Base-by-base conservation (phyloP, 306 rosid species). In the Citrullus mucosospermus region DNA sequence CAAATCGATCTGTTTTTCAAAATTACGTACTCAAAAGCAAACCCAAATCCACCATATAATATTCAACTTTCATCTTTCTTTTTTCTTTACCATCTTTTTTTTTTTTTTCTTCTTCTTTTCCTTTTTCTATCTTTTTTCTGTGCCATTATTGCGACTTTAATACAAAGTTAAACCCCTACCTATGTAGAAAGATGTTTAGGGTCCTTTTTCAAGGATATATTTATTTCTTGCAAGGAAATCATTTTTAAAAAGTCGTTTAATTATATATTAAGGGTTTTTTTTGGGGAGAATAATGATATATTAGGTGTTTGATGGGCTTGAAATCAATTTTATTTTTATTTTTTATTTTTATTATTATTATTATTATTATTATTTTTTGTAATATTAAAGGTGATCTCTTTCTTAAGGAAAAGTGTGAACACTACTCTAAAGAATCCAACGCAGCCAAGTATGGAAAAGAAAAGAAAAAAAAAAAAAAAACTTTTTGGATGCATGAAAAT, bases 1-100 rank as follows among this genome's bases (percentile, higher is more conserved):
- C 80, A 41, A 46, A 78, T 78, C 82, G 68, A 66, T 78, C 81
- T 86, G 78, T 86, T 80, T 78, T 84, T 78, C 79, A n/a, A 48
- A 44, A 22, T 71, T 75, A 75, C 85, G 79, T 84, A 44, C 83
- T 65, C 9, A 12, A 83, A 74, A 80, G 79, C 71, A 54, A 51
- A 39, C 75, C 39, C 16, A 76, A 70, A 62, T 56, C 56, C 50
- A 44, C 66, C 58, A 76, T 56, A 76, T 57, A 76, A 76, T 57
- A 76, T 80, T 43, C 54, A 22, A 30, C 57, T 81, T 77, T 77
- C 32, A 69, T 48, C 75, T 17, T 17, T 66, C 18, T 16, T 68
- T 41, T 68, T 39, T 13, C 13, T 7, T 50, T 13, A 16, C 4
- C 8, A 10, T 50, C 30, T 17, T n/a, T 36, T 58, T 2, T 22